phyloP scores from a whole-genome alignment of 2,329 filamentous ascomycete species.

The Aspergillus unguis region DNA sequence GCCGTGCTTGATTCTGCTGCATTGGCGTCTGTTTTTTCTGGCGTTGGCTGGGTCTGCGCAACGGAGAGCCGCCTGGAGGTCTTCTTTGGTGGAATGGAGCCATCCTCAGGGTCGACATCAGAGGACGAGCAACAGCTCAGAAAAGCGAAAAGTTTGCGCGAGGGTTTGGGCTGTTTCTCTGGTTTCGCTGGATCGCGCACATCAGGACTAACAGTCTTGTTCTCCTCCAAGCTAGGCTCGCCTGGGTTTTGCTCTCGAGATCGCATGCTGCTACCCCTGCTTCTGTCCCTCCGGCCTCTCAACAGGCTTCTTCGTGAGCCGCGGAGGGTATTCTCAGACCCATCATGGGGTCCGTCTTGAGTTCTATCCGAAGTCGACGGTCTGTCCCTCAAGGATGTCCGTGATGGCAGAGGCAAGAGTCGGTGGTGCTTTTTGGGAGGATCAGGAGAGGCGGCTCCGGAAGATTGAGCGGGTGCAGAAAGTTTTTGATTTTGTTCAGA shows the following conservation, averaged over 20 bases:
- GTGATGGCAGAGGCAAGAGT: slow-evolving; percentile 37
- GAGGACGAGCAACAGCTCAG: slow-evolving; percentile 49
- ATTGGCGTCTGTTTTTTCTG: slow-evolving; percentile 40
- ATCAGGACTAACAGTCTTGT: slow-evolving; percentile 33
- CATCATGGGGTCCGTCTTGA: slow-evolving; percentile 33
- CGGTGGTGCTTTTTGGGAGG: slow-evolving; percentile 37
- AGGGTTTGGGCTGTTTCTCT: slow-evolving; percentile 41
- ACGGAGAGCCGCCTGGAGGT: slow-evolving; percentile 39
- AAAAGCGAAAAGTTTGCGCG: slow-evolving; percentile 44
- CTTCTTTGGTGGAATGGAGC: slow-evolving; percentile 45
- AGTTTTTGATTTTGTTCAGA: slow-evolving; percentile 11
- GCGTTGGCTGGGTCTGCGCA: slow-evolving; percentile 35
- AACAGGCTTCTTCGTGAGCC: slow-evolving; percentile 65
- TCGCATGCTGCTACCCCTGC: slow-evolving; percentile 58
- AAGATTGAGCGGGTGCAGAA: slow-evolving; percentile 18
- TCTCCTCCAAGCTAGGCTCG: slow-evolving; percentile 30
- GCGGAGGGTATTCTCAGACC: slow-evolving; percentile 58
- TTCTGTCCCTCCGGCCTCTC: slow-evolving; percentile 63
- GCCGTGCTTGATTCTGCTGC: slow-evolving; percentile 39
- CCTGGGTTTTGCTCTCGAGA: slow-evolving; percentile 38
- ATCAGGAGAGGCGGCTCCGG: slow-evolving; percentile 19
- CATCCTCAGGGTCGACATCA: slow-evolving; percentile 44
- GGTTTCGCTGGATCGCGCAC: slow-evolving; percentile 31
- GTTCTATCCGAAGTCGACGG: slow-evolving; percentile 32
- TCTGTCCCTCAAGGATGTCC: slow-evolving; percentile 39